Percentiles rank a stretch among this genome's conserved stretches.
Evolutionary conservation across 2,329 filamentous ascomycete genomes (phyloP).

Genomic region (Taxawa tesnikishii): DNA sequence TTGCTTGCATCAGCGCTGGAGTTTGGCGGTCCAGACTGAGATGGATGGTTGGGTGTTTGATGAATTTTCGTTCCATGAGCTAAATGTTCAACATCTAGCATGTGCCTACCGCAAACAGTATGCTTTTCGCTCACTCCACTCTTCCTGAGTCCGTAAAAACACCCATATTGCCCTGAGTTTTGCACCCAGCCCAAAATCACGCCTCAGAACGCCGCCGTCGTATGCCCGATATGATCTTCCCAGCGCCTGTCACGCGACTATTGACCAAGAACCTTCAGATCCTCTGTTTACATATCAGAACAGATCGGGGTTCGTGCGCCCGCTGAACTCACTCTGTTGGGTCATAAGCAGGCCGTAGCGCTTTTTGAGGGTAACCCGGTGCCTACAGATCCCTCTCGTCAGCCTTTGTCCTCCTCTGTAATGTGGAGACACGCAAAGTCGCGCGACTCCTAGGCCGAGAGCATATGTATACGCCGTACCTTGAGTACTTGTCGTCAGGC

Average conservation of each 20-base stretch:
- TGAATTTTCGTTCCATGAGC: neutral
- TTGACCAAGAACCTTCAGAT: conserved; percentile 8
- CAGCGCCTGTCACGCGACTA: conserved; percentile 1
- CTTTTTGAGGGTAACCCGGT: conserved; percentile 90
- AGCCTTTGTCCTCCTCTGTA: neutral
- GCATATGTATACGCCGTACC: conserved; percentile 30
- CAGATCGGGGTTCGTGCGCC: neutral
- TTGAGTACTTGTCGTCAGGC: conserved; percentile 96
- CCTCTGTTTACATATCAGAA: conserved; percentile 4
- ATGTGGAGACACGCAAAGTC: too few species aligned
- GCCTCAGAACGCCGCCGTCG: conserved; percentile 5
- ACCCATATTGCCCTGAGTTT: too few species aligned
- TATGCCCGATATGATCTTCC: neutral
- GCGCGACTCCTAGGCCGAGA: too few species aligned
- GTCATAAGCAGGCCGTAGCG: conserved; percentile 80
- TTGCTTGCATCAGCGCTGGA: neutral
- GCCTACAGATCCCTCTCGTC: conserved; percentile 36
- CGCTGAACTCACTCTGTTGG: conserved; percentile 37
- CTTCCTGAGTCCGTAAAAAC: too few species aligned
- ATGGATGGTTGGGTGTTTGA: neutral
- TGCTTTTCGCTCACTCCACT: too few species aligned
- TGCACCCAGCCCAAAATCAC: too few species aligned
- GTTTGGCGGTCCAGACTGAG: too few species aligned
- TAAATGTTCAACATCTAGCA: neutral
- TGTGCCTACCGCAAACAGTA: too few species aligned